phyloP scores from a whole-genome alignment of 768 basidiomycete species.

The Hericium coralloides region DNA sequence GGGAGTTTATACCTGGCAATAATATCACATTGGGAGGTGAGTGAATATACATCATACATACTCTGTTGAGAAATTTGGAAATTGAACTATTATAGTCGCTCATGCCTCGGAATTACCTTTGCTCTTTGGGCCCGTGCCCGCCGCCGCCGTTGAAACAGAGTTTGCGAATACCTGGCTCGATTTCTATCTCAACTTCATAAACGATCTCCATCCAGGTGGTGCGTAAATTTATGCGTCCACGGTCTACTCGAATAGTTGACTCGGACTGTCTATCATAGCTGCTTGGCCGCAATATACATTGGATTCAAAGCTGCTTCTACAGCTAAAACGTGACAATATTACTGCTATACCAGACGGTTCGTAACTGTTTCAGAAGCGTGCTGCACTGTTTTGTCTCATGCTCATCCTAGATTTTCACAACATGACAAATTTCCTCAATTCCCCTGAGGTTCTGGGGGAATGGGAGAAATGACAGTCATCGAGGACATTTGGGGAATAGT shows the following conservation, averaged over 20 bases:
- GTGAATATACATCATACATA: constrained; percentile 6
- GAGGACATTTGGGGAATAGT: not conserved
- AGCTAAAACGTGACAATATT: constrained; percentile 42
- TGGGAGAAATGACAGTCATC: constrained; percentile 2
- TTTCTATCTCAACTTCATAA: constrained; percentile 49
- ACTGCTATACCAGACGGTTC: constrained; percentile 46
- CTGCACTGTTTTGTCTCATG: not conserved
- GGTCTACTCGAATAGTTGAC: not conserved
- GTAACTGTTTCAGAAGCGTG: constrained; percentile 3
- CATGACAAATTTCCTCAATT: constrained; percentile 6
- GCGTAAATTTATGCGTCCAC: constrained; percentile 8
- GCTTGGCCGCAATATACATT: constrained; percentile 38
- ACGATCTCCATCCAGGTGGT: constrained; percentile 50
- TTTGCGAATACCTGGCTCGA: constrained; percentile 42
- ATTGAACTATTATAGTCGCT: constrained; percentile 24
- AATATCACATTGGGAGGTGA: constrained; percentile 38
- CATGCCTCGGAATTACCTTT: constrained; percentile 42
- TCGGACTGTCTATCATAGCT: constrained; percentile 20
- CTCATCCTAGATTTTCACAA: constrained; percentile 1
- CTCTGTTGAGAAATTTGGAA: not conserved
- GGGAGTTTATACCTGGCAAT: constrained; percentile 49
- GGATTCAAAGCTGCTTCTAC: constrained; percentile 31
- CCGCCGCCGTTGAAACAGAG: constrained; percentile 25
- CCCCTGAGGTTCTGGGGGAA: not conserved
- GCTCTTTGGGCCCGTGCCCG: constrained; percentile 39